A percentile compares a stretch with the other conserved stretches of the same genome.
Conservation (phyloP, 2,329 filamentous ascomycete species). For the Raffaelea albimanens region DNA sequence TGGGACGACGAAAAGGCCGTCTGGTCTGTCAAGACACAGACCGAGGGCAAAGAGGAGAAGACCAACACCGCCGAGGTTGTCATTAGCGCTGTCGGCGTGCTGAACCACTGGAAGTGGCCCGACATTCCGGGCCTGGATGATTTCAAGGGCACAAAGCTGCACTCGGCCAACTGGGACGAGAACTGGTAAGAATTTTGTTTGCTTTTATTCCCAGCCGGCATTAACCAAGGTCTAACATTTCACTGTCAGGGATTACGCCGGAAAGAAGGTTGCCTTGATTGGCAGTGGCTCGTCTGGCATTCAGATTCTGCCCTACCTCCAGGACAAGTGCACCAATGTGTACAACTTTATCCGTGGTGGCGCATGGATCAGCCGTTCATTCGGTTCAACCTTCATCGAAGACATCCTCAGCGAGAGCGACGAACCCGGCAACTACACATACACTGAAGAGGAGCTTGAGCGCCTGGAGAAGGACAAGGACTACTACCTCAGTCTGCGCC, state of each 20-base stretch:
- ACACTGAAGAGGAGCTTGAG: conserved; percentile 9
- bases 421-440: conserved; percentile 29
- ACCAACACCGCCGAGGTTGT: conserved; percentile 37
- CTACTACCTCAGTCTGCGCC: background rate
- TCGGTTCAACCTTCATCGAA: conserved; percentile 26
- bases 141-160: conserved; percentile 38
- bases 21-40: conserved; percentile 30
- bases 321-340: conserved; percentile 25
- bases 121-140: conserved; percentile 32
- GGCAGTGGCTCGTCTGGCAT: conserved; percentile 46
- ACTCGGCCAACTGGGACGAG: conserved; percentile 42
- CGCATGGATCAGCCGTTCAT: conserved; percentile 28
- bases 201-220: too few relatives aligned
- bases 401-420: conserved; percentile 30
- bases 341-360: conserved; percentile 27
- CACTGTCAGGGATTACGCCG: conserved; percentile 32
- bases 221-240: background rate
- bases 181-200: background rate
- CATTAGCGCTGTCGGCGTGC: conserved; percentile 38
- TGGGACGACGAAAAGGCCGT: conserved; percentile 32
- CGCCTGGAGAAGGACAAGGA: background rate
- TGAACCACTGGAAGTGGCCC: conserved; percentile 45
- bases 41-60: conserved; percentile 25
- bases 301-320: conserved; percentile 40
- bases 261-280: conserved; percentile 43